A percentile compares a stretch with the other conserved stretches of the same genome.
Evolutionary conservation across 495 filamentous ascomycete genomes (phyloP).

Genomic region (Penicilliopsis zonata): DNA sequence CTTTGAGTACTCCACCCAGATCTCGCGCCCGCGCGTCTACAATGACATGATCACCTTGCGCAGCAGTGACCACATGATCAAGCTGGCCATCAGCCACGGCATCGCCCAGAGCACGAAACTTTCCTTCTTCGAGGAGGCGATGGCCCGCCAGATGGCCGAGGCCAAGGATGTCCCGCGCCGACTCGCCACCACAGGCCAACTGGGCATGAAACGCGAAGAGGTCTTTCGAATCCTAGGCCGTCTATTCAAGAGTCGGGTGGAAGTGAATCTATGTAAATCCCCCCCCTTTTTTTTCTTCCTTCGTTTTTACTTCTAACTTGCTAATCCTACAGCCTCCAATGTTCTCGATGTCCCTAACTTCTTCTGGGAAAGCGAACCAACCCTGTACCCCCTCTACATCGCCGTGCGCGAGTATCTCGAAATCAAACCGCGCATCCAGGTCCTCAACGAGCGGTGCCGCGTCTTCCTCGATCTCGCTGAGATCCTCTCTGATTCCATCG

Average conservation of each 20-base stretch:
- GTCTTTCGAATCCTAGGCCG: conserved; percentile 84
- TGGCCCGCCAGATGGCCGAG: conserved; percentile 86
- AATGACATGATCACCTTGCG: conserved; percentile 99
- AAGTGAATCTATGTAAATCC: conserved; percentile 90
- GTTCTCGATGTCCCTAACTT: conserved; percentile 97
- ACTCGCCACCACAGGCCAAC: conserved; percentile 74
- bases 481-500: conserved; percentile 84
- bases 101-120: conserved; percentile 97
- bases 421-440: conserved; percentile 86
- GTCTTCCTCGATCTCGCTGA: conserved; percentile 96
- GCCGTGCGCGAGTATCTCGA: conserved; percentile 97
- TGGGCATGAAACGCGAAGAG: conserved; percentile 87
- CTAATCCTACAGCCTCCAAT: conserved; percentile 59
- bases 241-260: conserved; percentile 86
- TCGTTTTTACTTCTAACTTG: conserved; percentile 1
- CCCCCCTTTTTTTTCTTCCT: background rate
- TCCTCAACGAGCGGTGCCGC: conserved; percentile 90
- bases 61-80: conserved; percentile 96
- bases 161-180: conserved; percentile 84
- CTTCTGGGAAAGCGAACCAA: conserved; percentile 97
- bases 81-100: conserved; percentile 90
- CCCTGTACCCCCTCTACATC: conserved; percentile 83
- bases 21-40: conserved; percentile 79
- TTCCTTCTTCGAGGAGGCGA: conserved; percentile 91
- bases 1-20: conserved; percentile 85